Percentiles rank a stretch among this genome's conserved stretches.
These are phyloP conservation scores for Macrophomina pseudophaseolina DNA, from an alignment of 2,329 filamentous ascomycete species.

Conservation along the genomic window DNA sequence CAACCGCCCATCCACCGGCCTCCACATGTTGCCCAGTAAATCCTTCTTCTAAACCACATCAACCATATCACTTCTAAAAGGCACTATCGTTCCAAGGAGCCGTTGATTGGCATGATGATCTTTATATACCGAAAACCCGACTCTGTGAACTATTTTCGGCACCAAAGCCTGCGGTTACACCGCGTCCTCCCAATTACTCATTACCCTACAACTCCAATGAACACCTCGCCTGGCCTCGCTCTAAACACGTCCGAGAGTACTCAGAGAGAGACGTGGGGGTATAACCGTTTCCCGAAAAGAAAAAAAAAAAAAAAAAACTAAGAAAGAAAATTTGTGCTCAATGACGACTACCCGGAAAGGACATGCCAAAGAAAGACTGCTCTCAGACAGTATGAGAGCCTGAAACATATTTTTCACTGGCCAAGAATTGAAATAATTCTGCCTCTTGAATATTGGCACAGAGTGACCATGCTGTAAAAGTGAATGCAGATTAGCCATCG, in stretches of 20 bases:
- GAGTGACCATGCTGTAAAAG: not conserved
- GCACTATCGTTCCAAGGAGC: not conserved
- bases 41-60: too few species aligned
- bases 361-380: not conserved
- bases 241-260: not conserved
- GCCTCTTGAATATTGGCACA: too few species aligned
- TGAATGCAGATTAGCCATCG: not conserved
- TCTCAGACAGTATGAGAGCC: not conserved
- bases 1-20: too few species aligned
- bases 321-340: not conserved
- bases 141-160: not conserved
- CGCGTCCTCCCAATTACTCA: conserved; percentile 4
- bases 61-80: too few species aligned
- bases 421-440: not conserved
- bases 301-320: not conserved
- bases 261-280: not conserved
- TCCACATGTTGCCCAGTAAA: too few species aligned
- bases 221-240: not conserved
- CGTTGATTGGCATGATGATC: not conserved
- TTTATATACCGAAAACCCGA: not conserved
- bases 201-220: not conserved
- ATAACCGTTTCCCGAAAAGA: not conserved
- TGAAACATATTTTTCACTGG: not conserved
- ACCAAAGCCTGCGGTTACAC: not conserved
- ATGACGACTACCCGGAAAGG: conserved; percentile 1